Conservation (phyloP, 768 basidiomycete genomes). For the Sarcomyxa edulis region DNA sequence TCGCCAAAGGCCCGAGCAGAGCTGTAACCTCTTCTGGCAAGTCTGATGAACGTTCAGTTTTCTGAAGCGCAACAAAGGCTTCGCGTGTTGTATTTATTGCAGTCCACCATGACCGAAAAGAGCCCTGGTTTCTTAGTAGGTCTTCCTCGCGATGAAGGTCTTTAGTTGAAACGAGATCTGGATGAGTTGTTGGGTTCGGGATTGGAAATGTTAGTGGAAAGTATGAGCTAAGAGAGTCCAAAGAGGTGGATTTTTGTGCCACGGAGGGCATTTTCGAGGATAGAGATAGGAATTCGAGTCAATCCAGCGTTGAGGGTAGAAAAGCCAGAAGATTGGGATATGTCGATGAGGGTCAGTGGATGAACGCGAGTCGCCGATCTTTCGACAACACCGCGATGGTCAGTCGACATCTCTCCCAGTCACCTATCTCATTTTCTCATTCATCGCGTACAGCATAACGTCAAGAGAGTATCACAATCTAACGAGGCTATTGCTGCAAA, state of each 20-base stretch:
- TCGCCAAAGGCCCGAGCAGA: constrained; percentile 77
- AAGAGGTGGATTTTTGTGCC: constrained; percentile 36
- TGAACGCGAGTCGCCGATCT: background rate
- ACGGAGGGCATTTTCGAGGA: constrained; percentile 52
- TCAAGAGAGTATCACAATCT: constrained; percentile 58
- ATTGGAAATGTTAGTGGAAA: constrained; percentile 87
- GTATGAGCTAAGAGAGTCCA: constrained; percentile 41
- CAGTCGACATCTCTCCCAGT: constrained; percentile 6
- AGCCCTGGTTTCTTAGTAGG: constrained; percentile 83
- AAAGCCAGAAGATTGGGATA: no score
- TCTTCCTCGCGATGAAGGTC: constrained; percentile 93
- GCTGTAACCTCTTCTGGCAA: constrained; percentile 43
- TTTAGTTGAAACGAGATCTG: constrained; percentile 64
- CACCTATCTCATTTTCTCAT: background rate
- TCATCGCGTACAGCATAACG: constrained; percentile 54
- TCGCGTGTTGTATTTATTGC: constrained; percentile 78
- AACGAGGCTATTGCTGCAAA: constrained; percentile 60
- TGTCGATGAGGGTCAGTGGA: no score
- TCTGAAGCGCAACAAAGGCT: constrained; percentile 49
- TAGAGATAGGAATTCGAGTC: constrained; percentile 1
- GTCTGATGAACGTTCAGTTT: constrained; percentile 45
- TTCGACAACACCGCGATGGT: constrained; percentile 15
- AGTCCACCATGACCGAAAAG: constrained; percentile 91
- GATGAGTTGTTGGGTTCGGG: constrained; percentile 76
- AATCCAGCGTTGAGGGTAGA: constrained; percentile 2